These are phyloP conservation scores for Colletotrichum noveboracense DNA, from an alignment of 2,329 filamentous ascomycete species.

Conservation along the genomic window DNA sequence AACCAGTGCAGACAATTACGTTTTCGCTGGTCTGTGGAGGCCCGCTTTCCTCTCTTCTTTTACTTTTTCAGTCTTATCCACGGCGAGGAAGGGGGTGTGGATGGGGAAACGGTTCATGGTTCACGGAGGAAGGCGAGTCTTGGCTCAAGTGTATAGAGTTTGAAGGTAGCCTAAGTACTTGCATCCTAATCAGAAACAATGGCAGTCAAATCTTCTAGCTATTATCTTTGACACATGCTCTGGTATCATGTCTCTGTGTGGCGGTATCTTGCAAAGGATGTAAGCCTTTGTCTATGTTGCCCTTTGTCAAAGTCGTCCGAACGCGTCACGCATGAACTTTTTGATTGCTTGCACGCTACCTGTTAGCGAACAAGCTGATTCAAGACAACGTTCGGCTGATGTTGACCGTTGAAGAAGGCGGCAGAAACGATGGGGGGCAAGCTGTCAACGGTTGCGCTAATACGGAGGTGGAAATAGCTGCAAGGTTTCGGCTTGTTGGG, in stretches of 20 bases:
- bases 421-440: neutral
- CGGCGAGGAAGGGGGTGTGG: neutral
- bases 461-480: neutral
- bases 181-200: slow-evolving; percentile 8
- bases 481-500: neutral
- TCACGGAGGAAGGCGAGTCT: neutral
- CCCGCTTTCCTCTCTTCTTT: neutral
- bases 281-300: neutral
- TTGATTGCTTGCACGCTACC: neutral
- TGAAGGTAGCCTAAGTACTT: slow-evolving; percentile 1
- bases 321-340: neutral
- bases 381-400: neutral
- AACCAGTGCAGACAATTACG: neutral
- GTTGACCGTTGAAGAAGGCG: neutral
- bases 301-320: neutral
- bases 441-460: neutral
- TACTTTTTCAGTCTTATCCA: neutral
- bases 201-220: neutral
- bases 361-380: neutral
- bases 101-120: neutral
- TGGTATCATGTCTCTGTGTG: neutral
- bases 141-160: slow-evolving; percentile 16
- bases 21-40: neutral
- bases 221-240: neutral
- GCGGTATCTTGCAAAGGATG: neutral